These are phyloP conservation scores for Fraxinus paxiana DNA, from an alignment of 305 asterid genomes.

Conservation along the genomic window DNA sequence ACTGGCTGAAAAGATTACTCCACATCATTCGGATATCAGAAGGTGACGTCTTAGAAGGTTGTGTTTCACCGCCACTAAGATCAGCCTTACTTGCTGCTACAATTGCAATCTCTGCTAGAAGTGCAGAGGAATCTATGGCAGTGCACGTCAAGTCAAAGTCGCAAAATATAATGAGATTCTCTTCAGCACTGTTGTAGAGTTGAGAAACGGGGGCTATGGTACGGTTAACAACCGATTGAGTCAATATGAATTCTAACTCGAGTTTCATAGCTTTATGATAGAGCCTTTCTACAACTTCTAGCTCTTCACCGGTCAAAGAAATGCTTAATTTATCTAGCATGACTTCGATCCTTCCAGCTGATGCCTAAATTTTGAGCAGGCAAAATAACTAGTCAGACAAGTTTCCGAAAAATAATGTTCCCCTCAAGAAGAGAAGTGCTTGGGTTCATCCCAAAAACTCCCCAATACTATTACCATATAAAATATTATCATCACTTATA, in stretches of 20 bases:
- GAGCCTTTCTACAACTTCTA: conserved; percentile 58
- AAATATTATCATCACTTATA: conserved; percentile 11
- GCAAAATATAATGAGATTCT: conserved; percentile 40
- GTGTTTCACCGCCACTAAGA: conserved; percentile 24
- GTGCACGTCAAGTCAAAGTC: conserved; percentile 71
- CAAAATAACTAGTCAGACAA: conserved; percentile 23
- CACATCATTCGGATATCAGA: conserved; percentile 38
- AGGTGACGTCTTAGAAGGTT: conserved; percentile 17
- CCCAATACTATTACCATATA: neutral
- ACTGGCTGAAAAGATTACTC: conserved; percentile 50
- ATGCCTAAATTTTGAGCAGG: conserved; percentile 42
- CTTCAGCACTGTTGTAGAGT: conserved; percentile 32
- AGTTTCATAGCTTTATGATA: conserved; percentile 62
- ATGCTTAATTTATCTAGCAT: conserved; percentile 57
- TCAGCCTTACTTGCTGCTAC: conserved; percentile 35
- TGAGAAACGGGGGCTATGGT: conserved; percentile 47
- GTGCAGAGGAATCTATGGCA: conserved; percentile 56
- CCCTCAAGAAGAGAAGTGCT: conserved; percentile 1
- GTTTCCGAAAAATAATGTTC: conserved; percentile 6
- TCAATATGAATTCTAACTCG: conserved; percentile 53
- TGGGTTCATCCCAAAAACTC: neutral
- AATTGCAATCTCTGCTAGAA: conserved; percentile 65
- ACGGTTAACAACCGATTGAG: conserved; percentile 43
- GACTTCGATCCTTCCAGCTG: conserved; percentile 61
- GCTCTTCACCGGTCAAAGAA: conserved; percentile 65